Conservation (phyloP, 805 yeast species). For the Ogataea haglerorum region DNA sequence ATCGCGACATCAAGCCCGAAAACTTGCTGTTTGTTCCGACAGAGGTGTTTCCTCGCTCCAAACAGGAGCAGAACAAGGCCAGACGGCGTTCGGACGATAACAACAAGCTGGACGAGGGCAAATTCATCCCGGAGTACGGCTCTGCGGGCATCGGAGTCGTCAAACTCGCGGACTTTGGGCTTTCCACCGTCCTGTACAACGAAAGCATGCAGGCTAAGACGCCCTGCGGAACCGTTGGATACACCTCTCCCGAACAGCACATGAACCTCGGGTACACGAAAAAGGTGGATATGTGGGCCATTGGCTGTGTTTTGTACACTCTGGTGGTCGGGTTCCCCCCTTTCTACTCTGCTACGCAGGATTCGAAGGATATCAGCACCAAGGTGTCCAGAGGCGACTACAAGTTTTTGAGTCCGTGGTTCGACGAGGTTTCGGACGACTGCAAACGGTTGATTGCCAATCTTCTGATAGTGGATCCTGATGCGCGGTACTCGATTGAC, state of each 20-base stretch:
- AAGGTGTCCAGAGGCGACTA: conserved; percentile 72
- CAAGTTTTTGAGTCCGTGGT: conserved; percentile 79
- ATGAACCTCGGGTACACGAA: conserved; percentile 57
- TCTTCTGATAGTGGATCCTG: conserved; percentile 68
- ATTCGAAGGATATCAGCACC: conserved; percentile 55
- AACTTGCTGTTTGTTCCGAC: conserved; percentile 63
- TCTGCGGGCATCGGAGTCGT: conserved; percentile 63
- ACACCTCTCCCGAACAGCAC: conserved; percentile 72
- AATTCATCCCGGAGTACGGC: conserved; percentile 48
- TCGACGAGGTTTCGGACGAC: conserved; percentile 75
- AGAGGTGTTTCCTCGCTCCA: conserved; percentile 40
- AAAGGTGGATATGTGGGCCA: conserved; percentile 70
- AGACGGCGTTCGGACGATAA: conserved; percentile 55
- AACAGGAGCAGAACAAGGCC: conserved; percentile 40
- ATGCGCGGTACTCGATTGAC: conserved; percentile 61
- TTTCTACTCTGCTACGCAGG: conserved; percentile 60
- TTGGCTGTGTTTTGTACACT: conserved; percentile 69
- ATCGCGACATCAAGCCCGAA: conserved; percentile 81
- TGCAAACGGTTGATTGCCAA: conserved; percentile 68
- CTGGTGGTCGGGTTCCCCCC: conserved; percentile 74
- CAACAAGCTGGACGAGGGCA: conserved; percentile 60
- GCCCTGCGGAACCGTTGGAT: conserved; percentile 76
- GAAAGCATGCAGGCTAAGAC: conserved; percentile 51
- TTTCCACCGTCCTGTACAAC: conserved; percentile 53
- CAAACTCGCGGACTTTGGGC: conserved; percentile 68